Base-by-base conservation (phyloP, 108 stramenopile genomes). In the Cyclotella choctawhatcheeana region DNA sequence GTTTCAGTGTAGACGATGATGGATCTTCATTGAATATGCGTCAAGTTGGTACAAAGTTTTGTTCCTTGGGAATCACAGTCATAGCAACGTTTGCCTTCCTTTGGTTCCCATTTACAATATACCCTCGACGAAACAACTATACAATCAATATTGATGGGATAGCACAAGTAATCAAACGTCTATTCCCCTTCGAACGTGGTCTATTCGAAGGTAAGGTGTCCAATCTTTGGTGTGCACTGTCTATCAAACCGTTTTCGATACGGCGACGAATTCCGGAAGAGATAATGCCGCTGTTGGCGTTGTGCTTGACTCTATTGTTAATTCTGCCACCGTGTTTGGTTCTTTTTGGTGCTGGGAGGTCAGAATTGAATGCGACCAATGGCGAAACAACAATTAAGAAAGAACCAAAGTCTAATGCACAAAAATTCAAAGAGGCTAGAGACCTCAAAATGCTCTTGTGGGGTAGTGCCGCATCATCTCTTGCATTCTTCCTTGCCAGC, bases 121-220 rank as follows among this genome's bases (percentile, higher is more conserved):
- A 61, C 48, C 58, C 73, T 8, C 40, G 37, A 0, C 30, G 20
- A 2, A 10, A 40, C 37, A 40, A 30, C 29, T 48, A 37, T 21
- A 54, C 61, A 67, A n/a, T 67, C 25, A 26, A 50, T 26, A 2
- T 79, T 5, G 81, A 82, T 12, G 79, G 88, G 26, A 21, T 87
- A 25, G 16, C 27, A 24, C 86, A 93, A 53, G 82, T 97, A 5
- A 20, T 93, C 7, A 74, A 59, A 26, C 85, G 97, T 18, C 76
- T 96, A 53, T 97, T 98, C 67, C 97, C 97, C 3, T 90, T 98
- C 54, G 74, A 92, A 27, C 89, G 97, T 13, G 97, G 97, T 22
- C 58, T 98, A 58, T 98, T 98, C 79, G 97, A 98, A 81, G 96
- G 91, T 30, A 98, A 98, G 67, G 97, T 98, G 1, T 71, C 97